Base-by-base conservation (phyloP, 495 filamentous ascomycete genomes). In the Penicillium simplicissimum region DNA sequence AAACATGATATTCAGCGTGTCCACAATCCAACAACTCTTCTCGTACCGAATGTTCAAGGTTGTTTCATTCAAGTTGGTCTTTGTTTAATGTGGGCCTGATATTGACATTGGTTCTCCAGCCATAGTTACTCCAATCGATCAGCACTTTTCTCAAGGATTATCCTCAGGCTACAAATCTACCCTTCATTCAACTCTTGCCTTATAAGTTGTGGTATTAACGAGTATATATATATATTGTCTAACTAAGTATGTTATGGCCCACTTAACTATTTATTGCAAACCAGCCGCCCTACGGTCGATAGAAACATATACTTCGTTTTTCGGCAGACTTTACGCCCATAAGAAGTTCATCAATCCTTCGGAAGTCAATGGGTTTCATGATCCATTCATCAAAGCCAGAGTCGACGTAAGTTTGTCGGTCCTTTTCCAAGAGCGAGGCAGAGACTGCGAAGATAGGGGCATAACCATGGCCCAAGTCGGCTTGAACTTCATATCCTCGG, bases 381-480 rank as follows among this genome's bases (percentile, higher is more conserved):
- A 96, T 90, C 91, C 91, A 96, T 15, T 89, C 92, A 62, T 96
- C 91, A 66, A 96, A 95, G 0, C 92, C 92, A 7, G 85, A 83
- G 35, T 87, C 80, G 43, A 92, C 81, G 68, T 96, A 96, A 7
- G 67, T 82, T 23, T 85, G 70, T 15, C 80, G 81, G 10, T 90
- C 82, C 40, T 79, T 81, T 72, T 96, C 92, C 14, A 91, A 62
- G 6, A 96, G 75, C 14, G 90, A 92, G 13, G 92, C 91, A 1
- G 92, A 96, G 21, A 96, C 91, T 14, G 91, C 92, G 69, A 97
- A 90, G 57, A 97, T 87, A 4, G 92, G 90, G 2, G 90, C 81
- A 15, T 88, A 60, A 15, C 70, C 7, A 53, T 45, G 28, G 81
- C 84, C 19, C 83, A 74, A 8, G 71, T 63, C 4, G 1, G 52